Evolutionary conservation across 768 basidiomycete species (phyloP).

Genomic region (Leucocoprinus birnbaumii): DNA sequence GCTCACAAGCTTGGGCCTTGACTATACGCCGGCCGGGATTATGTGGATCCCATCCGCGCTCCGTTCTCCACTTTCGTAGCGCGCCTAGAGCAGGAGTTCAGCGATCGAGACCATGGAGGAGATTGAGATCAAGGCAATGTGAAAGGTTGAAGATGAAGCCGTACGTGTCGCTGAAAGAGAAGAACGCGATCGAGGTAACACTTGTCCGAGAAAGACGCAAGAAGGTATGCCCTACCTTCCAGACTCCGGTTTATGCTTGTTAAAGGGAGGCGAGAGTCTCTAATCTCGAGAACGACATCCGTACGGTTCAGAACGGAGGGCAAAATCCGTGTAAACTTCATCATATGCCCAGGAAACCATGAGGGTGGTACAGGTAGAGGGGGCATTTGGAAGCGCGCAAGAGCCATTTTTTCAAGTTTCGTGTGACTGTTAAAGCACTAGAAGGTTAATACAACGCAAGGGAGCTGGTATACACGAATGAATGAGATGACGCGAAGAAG

Average conservation of each 20-base stretch:
- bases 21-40: slow-evolving; percentile 36
- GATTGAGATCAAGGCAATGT: slow-evolving; percentile 12
- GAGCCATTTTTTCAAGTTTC: slow-evolving; percentile 23
- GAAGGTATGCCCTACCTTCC: slow-evolving; percentile 54
- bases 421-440: background rate
- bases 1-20: slow-evolving; percentile 59
- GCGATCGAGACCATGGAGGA: slow-evolving; percentile 5
- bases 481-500: background rate
- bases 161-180: slow-evolving; percentile 2
- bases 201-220: slow-evolving; percentile 22
- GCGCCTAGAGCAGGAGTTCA: slow-evolving; percentile 40
- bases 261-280: slow-evolving; percentile 90
- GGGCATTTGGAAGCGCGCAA: slow-evolving; percentile 35
- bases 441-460: background rate
- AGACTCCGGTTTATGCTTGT: slow-evolving; percentile 91
- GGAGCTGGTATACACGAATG: background rate
- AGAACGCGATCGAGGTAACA: background rate
- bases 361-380: slow-evolving; percentile 71
- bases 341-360: slow-evolving; percentile 98
- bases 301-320: slow-evolving; percentile 77
- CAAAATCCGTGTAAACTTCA: slow-evolving; percentile 74
- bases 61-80: slow-evolving; percentile 64
- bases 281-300: slow-evolving; percentile 90
- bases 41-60: slow-evolving; percentile 56
- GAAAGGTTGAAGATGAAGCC: background rate